Evolutionary conservation across 257 asterid species (phyloP), one percentile per base, ranked within the genome.

Genomic region (Gentiana straminea): DNA sequence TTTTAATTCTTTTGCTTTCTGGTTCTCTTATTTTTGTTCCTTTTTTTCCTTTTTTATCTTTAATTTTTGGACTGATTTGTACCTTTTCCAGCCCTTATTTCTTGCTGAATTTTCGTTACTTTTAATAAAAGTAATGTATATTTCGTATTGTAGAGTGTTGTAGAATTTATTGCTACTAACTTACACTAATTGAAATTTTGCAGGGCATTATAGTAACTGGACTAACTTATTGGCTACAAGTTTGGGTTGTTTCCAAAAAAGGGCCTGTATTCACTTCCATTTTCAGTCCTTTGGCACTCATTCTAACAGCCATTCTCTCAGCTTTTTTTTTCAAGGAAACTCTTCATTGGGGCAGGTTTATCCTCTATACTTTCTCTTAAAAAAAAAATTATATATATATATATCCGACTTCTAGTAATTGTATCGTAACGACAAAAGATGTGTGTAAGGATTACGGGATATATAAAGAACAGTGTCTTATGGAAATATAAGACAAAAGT

Each of bases 261-360:
- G 76, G 76, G 38, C 68, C 76, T 13, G 76, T 71, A 10, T 71
- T 52, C 49, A 45, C 72, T 4, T 52, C 71, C 57, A 62, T 66
- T 35, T 71, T 71, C 58, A 65, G 54, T 52, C 76, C 76, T 2
- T 33, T 71, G 33, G 68, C 76, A 11, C 76, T 71, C 13, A 50
- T 65, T 43, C 36, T 62, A 13, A 71, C 72, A 8, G 72, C 59
- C 51, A 52, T 71, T 56, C 52, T 71, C n/a, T 66, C 76, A 3
- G 68, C 72, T 35, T 32, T 71, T 13, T 4, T 71, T 5, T 65
- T 61, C 6, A 65, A 57, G 35, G 76, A 65, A 32, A 65, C 61
- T 11, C 65, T 71, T 52, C 68, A 71, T 33, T 70, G 36, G 59
- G 66, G 72, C 45, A 61, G 76, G 76, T 70, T 13, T 6, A 54